Evolutionary conservation across 306 rosid species (phyloP).

Genomic region (Cicer arietinum): DNA sequence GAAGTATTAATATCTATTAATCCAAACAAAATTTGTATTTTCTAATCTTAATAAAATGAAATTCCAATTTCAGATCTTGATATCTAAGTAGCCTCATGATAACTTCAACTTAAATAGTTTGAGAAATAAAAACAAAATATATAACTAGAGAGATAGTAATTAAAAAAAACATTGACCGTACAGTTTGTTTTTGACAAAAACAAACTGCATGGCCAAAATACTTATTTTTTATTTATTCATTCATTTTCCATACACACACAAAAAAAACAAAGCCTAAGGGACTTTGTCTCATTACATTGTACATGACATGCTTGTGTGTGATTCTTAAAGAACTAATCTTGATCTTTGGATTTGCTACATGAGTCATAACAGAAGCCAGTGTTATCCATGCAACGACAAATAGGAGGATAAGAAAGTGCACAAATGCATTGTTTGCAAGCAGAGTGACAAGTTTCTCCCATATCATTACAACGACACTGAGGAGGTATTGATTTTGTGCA

Average conservation of each 20-base stretch:
- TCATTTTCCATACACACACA: too few species aligned
- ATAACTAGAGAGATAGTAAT: too few species aligned
- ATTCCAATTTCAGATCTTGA: too few species aligned
- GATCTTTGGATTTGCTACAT: not conserved
- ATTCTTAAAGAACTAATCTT: not conserved
- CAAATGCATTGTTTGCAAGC: not conserved
- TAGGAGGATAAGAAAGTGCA: not conserved
- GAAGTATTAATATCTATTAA: too few species aligned
- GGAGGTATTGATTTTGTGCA: constrained; percentile 41
- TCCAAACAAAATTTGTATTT: too few species aligned
- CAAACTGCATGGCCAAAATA: too few species aligned
- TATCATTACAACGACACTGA: not conserved
- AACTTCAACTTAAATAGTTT: too few species aligned
- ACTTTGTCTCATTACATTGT: not conserved
- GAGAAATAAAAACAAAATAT: too few species aligned
- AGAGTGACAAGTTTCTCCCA: constrained; percentile 18
- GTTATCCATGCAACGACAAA: not conserved
- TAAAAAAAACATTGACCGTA: too few species aligned
- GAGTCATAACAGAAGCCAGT: constrained; percentile 1
- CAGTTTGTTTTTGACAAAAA: too few species aligned
- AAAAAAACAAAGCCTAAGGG: not conserved
- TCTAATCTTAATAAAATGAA: too few species aligned
- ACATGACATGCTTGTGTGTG: not conserved
- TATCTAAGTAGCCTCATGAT: too few species aligned
- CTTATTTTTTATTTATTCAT: not conserved